Evolutionary conservation across 805 yeast genomes (phyloP), one percentile per base, ranked within the genome.

Genomic region (Candida pseudofarinosa): DNA sequence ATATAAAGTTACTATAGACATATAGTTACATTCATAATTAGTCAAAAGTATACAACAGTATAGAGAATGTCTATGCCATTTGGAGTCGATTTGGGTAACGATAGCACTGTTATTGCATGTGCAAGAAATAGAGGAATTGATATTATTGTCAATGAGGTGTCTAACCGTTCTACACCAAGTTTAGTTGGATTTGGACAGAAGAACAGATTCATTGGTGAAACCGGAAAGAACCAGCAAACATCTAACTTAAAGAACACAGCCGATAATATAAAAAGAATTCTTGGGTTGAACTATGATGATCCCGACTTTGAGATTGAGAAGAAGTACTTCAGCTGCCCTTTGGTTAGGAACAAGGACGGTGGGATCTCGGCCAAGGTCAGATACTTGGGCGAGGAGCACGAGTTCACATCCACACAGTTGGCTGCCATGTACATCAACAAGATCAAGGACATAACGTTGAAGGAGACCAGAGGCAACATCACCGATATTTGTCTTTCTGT

Each of bases 51-150:
- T 41, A 44, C 13, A 31, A 33, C 20, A 31, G 34, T 20, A 16
- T 39, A 32, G 37, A 41, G 35, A 68, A 89, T 88, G 96, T 86
- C 95, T 70, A 79, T 84, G 64, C 96, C 96, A 71, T 86, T 90
- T 62, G 99, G 99, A 76, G 83, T 93, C 70, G 99, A 93, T 81
- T 85, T 93, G 65, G 99, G 99, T 74, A 89, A 89, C 75, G 78
- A 80, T 77, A 86, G 80, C 77, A 82, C 96, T 51, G 97, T 91
- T 55, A 79, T 91, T 64, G 98, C 95, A 35, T 71, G 95, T 64
- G 99, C 99, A 50, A 85, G 91, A 68, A 93, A 91, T 81, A 84
- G 98, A 76, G 98, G 98, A 63, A 93, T 93, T 63, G 99, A 93
- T 69, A 84, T 93, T 59, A 88, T 93, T 59, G 98, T 93, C 73